Percentiles rank a stretch among this genome's conserved stretches.
These are phyloP conservation scores for Solanum clarkiae DNA, from an alignment of 257 asterid species.

Conservation along the genomic window DNA sequence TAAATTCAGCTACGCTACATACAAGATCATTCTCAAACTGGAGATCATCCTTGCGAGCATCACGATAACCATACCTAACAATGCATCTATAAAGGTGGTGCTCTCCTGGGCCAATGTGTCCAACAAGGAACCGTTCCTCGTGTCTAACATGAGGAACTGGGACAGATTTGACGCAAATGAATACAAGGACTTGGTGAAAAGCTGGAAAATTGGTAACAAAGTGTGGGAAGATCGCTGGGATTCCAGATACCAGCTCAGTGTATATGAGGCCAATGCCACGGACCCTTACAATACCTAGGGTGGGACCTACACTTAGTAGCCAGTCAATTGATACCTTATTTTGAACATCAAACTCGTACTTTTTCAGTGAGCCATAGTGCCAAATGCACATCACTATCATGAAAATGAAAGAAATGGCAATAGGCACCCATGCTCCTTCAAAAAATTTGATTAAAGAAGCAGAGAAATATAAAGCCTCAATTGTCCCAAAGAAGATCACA, in stretches of 20 bases:
- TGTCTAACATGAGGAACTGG: constrained; percentile 66
- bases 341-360: background rate
- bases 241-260: background rate
- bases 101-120: constrained; percentile 68
- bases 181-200: constrained; percentile 79
- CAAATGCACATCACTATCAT: background rate
- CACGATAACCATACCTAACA: constrained; percentile 26
- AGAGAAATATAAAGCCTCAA: constrained; percentile 69
- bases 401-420: constrained; percentile 21
- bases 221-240: constrained; percentile 73
- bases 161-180: constrained; percentile 74
- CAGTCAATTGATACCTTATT: background rate
- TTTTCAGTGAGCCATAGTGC: background rate
- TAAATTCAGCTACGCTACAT: constrained; percentile 75
- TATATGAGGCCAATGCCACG: background rate
- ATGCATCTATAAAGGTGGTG: constrained; percentile 72
- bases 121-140: constrained; percentile 75
- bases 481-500: constrained; percentile 61
- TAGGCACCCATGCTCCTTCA: constrained; percentile 96
- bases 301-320: background rate
- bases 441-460: constrained; percentile 73
- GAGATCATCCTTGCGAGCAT: constrained; percentile 60
- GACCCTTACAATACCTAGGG: background rate
- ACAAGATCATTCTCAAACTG: constrained; percentile 70
- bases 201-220: constrained; percentile 91